Conservation (phyloP, 2,329 filamentous ascomycete species). For the Aspergillus flavus region DNA sequence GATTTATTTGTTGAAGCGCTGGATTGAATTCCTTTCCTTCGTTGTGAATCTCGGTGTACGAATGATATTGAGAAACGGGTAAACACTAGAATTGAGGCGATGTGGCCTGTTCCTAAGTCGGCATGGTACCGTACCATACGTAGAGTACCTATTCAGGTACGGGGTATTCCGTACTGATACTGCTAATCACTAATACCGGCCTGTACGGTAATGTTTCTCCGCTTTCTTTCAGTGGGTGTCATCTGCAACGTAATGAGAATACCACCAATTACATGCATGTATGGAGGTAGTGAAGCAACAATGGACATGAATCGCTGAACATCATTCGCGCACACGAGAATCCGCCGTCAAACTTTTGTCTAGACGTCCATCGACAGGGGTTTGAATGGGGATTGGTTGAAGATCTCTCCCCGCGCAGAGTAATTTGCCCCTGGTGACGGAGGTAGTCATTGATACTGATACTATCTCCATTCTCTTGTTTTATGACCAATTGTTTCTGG, state of each 20-base stretch:
- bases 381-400: slow-evolving; percentile 5
- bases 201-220: not conserved
- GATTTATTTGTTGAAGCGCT: not conserved
- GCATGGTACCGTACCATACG: slow-evolving; percentile 1
- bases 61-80: not conserved
- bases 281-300: not conserved
- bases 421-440: not conserved
- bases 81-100: slow-evolving; percentile 4
- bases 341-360: slow-evolving; percentile 8
- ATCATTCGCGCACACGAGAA: slow-evolving; percentile 9
- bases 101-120: slow-evolving; percentile 13
- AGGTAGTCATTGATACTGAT: not conserved
- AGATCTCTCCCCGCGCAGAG: slow-evolving; percentile 20
- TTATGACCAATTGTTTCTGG: not conserved
- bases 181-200: not conserved
- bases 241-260: not conserved
- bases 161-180: not conserved
- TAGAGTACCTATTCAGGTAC: not conserved
- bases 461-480: not conserved
- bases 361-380: slow-evolving; percentile 9
- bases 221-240: not conserved
- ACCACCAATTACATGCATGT: slow-evolving; percentile 5
- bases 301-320: not conserved
- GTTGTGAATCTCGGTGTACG: not conserved
- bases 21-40: not conserved